Percentiles rank a stretch among this genome's conserved stretches.
phyloP scores from a whole-genome alignment of 331 rosid species.

The Erythrophleum ivorense region DNA sequence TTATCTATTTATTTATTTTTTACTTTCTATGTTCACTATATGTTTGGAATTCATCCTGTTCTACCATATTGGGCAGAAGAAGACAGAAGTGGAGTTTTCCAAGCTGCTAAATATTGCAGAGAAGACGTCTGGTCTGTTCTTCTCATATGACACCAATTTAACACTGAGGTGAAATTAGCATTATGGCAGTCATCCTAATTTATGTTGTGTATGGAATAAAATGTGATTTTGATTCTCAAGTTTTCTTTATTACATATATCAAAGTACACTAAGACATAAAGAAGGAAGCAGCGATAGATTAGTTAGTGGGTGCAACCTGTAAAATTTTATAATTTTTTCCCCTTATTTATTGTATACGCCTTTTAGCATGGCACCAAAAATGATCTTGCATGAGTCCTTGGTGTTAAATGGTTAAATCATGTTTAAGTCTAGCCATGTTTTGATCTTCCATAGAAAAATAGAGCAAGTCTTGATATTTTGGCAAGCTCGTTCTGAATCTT shows the following conservation, averaged over 20 bases:
- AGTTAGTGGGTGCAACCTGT: slow-evolving; percentile 8
- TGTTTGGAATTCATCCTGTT: slow-evolving; percentile 37
- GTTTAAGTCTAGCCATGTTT: not conserved
- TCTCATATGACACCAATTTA: slow-evolving; percentile 79
- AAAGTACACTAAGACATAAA: not conserved
- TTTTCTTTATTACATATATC: not conserved
- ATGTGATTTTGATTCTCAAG: not conserved
- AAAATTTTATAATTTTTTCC: not conserved
- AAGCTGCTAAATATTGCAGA: slow-evolving; percentile 69
- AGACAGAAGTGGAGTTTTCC: slow-evolving; percentile 79
- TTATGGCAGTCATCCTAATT: slow-evolving; percentile 14
- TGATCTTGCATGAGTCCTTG: not conserved
- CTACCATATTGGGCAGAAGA: slow-evolving; percentile 63
- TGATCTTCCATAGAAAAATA: not conserved
- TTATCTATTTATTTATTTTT: slow-evolving; percentile 21
- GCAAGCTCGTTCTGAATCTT: slow-evolving; percentile 17
- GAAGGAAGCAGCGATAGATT: slow-evolving; percentile 4
- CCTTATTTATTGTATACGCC: not conserved
- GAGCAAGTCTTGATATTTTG: not conserved
- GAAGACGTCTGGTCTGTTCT: slow-evolving; percentile 76
- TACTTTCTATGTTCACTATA: slow-evolving; percentile 24
- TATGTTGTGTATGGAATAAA: slow-evolving; percentile 14
- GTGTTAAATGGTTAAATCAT: not conserved
- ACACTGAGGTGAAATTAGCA: slow-evolving; percentile 67
- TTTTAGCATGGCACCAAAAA: slow-evolving; percentile 11